These are phyloP conservation scores for Candida hungchunana DNA, from an alignment of 805 yeast genomes.

Conservation along the genomic window DNA sequence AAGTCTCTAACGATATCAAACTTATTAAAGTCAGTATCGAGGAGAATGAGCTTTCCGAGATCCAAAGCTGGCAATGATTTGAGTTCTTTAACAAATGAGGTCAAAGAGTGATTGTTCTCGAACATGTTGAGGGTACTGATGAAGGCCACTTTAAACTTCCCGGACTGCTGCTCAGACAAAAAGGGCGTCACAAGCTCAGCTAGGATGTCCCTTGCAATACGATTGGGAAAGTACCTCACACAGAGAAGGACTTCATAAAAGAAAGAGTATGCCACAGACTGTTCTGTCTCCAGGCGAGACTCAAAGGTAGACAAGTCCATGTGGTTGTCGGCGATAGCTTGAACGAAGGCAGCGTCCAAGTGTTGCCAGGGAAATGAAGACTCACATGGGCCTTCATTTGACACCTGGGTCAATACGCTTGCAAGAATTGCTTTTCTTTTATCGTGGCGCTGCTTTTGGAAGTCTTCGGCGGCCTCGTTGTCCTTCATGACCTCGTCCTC, in stretches of 20 bases:
- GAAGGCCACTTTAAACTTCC: conserved; percentile 24
- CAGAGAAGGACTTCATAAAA: conserved; percentile 23
- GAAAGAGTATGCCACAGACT: conserved; percentile 8
- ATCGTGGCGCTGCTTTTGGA: conserved; percentile 1
- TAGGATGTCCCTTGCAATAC: conserved; percentile 9
- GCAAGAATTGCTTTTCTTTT: conserved; percentile 4
- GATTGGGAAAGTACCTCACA: conserved; percentile 17
- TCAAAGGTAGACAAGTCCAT: conserved; percentile 1
- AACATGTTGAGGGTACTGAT: conserved; percentile 30
- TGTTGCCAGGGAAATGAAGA: conserved; percentile 3
- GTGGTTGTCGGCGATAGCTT: background rate
- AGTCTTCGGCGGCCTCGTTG: background rate
- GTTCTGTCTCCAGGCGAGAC: conserved; percentile 3
- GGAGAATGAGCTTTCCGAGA: conserved; percentile 14
- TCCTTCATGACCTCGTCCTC: background rate
- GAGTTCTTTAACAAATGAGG: conserved; percentile 23
- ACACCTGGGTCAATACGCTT: background rate
- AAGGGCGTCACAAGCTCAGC: conserved; percentile 18
- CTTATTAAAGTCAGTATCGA: conserved; percentile 38
- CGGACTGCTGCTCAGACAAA: conserved; percentile 7
- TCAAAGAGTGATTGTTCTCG: conserved; percentile 21
- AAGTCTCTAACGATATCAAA: conserved; percentile 8
- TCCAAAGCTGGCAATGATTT: conserved; percentile 22
- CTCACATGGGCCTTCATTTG: background rate
- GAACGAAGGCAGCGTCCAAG: conserved; percentile 1